A percentile compares a stretch with the other conserved stretches of the same genome.
phyloP scores from a whole-genome alignment of 2,329 filamentous ascomycete species.

The Alternaria consortialis region DNA sequence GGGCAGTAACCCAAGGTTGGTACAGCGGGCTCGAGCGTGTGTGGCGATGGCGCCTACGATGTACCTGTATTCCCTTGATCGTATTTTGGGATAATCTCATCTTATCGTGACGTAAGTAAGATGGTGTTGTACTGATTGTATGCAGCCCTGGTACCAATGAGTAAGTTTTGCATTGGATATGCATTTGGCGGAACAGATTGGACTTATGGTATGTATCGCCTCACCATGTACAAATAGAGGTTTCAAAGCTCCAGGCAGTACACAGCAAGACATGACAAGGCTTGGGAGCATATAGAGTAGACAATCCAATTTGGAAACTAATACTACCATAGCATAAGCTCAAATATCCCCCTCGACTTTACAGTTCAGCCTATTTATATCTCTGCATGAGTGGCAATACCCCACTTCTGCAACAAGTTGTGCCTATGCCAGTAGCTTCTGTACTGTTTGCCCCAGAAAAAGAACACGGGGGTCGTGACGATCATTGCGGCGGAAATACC shows the following conservation, averaged over 20 bases:
- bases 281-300: background rate
- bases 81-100: background rate
- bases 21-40: background rate
- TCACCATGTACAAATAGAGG: background rate
- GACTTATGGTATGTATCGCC: background rate
- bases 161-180: background rate
- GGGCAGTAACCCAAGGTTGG: background rate
- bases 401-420: conserved; percentile 46
- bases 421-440: conserved; percentile 47
- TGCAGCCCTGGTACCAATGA: background rate
- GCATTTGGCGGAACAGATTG: background rate
- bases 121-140: background rate
- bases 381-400: conserved; percentile 45
- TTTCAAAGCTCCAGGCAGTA: background rate
- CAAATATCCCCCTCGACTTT: background rate
- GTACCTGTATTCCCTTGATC: background rate
- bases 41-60: background rate
- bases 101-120: background rate
- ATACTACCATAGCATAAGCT: background rate
- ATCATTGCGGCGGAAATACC: conserved; percentile 37
- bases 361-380: conserved; percentile 21
- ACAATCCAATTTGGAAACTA: background rate
- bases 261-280: too few relatives aligned
- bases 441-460: conserved; percentile 49
- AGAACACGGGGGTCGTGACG: conserved; percentile 42